phyloP scores from a whole-genome alignment of 202 grass and related monocot genomes.

The Setaria italica region DNA sequence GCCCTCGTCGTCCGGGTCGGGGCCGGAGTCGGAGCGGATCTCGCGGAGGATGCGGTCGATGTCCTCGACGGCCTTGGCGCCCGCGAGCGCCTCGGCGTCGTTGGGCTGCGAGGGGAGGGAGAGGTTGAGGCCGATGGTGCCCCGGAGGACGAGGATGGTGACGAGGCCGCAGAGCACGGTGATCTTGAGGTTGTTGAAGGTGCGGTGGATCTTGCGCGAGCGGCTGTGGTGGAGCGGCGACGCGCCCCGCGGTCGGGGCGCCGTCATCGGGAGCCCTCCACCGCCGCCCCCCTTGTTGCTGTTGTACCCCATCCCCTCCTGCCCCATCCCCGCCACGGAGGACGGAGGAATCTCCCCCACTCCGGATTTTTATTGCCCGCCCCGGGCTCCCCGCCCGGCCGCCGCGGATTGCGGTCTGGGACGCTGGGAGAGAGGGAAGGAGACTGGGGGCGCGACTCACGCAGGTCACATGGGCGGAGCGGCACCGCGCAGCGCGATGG shows the following conservation, averaged over 20 bases:
- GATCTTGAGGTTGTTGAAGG: conserved; percentile 98
- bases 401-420: conserved; percentile 12
- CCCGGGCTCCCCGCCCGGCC: not conserved
- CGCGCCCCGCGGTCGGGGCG: conserved; percentile 46
- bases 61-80: conserved; percentile 83
- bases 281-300: conserved; percentile 40
- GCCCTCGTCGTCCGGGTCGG: conserved; percentile 36
- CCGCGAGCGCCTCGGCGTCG: conserved; percentile 50
- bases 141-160: conserved; percentile 92
- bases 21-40: conserved; percentile 85
- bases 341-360: conserved; percentile 14
- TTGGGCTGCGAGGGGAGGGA: conserved; percentile 59
- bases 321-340: conserved; percentile 48
- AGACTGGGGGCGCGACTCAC: not conserved
- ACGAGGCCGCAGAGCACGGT: conserved; percentile 95
- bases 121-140: conserved; percentile 84
- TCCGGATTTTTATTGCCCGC: conserved; percentile 25
- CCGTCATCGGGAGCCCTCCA: conserved; percentile 35
- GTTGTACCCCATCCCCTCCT: conserved; percentile 61
- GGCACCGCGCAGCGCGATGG: not conserved
- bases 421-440: not conserved
- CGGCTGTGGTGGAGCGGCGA: conserved; percentile 52
- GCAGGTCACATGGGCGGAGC: conserved; percentile 48
- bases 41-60: conserved; percentile 93
- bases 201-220: conserved; percentile 78